phyloP scores from a whole-genome alignment of 192 early-diverging fungal species.

The Lobosporangium transversale region DNA sequence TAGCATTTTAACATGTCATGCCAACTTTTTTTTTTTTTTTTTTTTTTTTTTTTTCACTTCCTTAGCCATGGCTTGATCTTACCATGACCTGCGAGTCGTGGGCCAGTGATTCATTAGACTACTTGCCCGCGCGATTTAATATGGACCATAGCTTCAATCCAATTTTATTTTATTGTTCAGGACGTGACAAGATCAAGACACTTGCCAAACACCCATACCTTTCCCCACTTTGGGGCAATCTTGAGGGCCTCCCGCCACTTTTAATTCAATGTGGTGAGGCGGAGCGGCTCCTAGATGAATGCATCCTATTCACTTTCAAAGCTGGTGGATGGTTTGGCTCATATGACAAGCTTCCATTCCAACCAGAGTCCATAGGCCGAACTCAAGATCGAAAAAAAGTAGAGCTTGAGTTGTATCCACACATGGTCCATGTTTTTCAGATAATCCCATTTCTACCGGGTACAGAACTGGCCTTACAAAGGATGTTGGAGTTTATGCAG shows the following conservation, averaged over 20 bases:
- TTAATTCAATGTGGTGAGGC: conserved; percentile 65
- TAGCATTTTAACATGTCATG: too few species aligned
- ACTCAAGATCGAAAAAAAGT: conserved; percentile 1
- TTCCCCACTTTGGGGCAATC: conserved; percentile 61
- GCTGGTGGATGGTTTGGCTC: conserved; percentile 26
- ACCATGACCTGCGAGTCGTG: conserved; percentile 63
- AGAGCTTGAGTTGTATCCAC: conserved; percentile 41
- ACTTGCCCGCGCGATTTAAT: conserved; percentile 45
- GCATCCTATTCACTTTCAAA: conserved; percentile 49
- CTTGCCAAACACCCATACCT: conserved; percentile 62
- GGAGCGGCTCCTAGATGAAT: conserved; percentile 60
- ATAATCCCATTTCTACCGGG: conserved; percentile 43
- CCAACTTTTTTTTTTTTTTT: conserved; percentile 9
- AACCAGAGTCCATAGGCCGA: not conserved
- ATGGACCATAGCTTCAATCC: conserved; percentile 54
- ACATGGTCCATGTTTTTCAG: conserved; percentile 52
- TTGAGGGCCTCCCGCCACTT: conserved; percentile 59
- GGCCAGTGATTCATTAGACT: conserved; percentile 51
- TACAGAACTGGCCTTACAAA: conserved; percentile 18
- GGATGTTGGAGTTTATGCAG: conserved; percentile 45
- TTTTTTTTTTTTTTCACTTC: not conserved
- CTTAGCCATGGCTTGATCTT: conserved; percentile 66
- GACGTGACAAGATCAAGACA: conserved; percentile 29
- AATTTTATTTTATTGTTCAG: conserved; percentile 54
- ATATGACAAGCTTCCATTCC: conserved; percentile 13